Conservation (phyloP, 805 yeast genomes). For the Metschnikowia arizonensis region DNA sequence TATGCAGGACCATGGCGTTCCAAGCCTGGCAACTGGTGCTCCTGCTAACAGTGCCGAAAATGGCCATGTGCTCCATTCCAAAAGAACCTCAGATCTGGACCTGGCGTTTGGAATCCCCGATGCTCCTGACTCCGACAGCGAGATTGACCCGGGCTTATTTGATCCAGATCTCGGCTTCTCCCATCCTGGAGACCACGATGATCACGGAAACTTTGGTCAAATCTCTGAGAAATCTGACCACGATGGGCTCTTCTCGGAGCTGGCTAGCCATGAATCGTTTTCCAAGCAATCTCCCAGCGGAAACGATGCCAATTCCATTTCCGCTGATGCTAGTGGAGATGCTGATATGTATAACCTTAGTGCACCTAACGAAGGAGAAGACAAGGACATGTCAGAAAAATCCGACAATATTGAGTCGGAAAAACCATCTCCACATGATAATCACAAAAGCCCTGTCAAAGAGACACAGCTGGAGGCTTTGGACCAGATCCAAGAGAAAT, state of each 20-base stretch:
- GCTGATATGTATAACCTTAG: conserved; percentile 1
- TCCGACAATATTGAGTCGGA: not conserved
- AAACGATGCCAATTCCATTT: not conserved
- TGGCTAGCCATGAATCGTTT: conserved; percentile 1
- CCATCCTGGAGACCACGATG: conserved; percentile 5
- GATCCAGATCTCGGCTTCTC: conserved; percentile 6
- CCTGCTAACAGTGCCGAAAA: not conserved
- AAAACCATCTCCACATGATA: not conserved
- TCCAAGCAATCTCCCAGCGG: conserved; percentile 2
- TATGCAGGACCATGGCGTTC: conserved; percentile 1
- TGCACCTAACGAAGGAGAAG: not conserved
- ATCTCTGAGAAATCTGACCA: not conserved
- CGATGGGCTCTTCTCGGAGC: conserved; percentile 3
- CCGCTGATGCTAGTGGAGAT: conserved; percentile 5
- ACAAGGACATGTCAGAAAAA: not conserved
- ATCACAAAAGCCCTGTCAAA: not conserved
- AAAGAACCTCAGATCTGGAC: not conserved
- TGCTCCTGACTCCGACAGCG: not conserved
- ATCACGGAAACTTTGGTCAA: not conserved
- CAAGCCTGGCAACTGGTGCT: not conserved
- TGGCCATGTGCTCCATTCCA: not conserved
- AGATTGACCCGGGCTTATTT: conserved; percentile 3
- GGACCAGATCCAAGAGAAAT: not conserved
- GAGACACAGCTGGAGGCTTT: not conserved
- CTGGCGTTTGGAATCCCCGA: not conserved